These are phyloP conservation scores for Lithocarpus polystachyus DNA, from an alignment of 306 rosid species.

Conservation along the genomic window DNA sequence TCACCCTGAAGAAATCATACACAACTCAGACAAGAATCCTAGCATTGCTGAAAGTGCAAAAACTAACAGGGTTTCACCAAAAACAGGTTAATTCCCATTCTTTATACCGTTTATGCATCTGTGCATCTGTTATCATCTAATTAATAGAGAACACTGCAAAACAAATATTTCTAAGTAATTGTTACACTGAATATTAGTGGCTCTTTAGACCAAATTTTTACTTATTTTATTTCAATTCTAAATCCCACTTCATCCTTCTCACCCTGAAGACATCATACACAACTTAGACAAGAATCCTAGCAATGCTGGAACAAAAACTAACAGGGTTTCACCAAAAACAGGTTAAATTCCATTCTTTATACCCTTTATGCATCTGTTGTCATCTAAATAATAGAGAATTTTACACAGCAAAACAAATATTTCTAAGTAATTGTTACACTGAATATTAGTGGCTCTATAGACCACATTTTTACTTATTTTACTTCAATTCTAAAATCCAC, in stretches of 20 bases:
- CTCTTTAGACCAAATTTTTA: neutral
- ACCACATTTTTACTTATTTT: neutral
- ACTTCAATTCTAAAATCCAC: neutral
- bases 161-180: neutral
- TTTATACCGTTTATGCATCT: conserved; percentile 3
- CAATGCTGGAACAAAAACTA: conserved; percentile 35
- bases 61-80: conserved; percentile 36
- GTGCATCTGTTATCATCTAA: neutral
- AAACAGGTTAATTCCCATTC: conserved; percentile 39
- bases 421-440: neutral
- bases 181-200: neutral
- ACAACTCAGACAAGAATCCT: conserved; percentile 41
- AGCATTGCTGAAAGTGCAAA: conserved; percentile 33
- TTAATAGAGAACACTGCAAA: neutral
- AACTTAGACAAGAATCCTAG: conserved; percentile 38
- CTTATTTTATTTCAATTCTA: neutral
- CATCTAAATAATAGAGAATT: neutral
- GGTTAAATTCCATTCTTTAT: conserved; percentile 31
- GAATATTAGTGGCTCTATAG: neutral
- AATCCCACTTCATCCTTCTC: conserved; percentile 13
- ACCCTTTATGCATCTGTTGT: conserved; percentile 10
- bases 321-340: conserved; percentile 38
- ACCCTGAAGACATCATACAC: conserved; percentile 23
- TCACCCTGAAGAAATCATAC: conserved; percentile 23
- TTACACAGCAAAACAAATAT: neutral